Conservation (phyloP, 768 basidiomycete species). For the Kwoniella pini region DNA sequence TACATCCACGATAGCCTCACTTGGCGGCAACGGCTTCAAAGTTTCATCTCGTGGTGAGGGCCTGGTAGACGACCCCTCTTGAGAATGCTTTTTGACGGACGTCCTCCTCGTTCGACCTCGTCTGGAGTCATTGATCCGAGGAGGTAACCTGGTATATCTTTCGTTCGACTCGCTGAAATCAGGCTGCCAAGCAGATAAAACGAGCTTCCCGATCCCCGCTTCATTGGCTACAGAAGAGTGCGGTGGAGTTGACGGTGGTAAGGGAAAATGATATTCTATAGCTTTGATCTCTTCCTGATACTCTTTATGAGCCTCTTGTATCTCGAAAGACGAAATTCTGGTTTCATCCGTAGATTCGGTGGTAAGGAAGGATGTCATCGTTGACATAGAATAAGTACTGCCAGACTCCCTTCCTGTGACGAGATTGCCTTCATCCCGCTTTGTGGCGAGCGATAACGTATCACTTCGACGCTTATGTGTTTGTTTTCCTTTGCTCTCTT, state of each 20-base stretch:
- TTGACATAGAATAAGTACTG: slow-evolving; percentile 12
- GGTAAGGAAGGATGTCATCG: slow-evolving; percentile 8
- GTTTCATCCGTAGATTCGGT: slow-evolving; percentile 11
- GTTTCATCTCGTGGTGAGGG: background rate
- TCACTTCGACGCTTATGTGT: background rate
- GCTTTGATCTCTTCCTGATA: slow-evolving; percentile 12
- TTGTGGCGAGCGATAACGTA: too few relatives aligned
- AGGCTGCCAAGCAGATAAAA: too few relatives aligned
- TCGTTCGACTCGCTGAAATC: background rate
- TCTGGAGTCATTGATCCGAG: background rate
- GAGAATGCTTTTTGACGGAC: background rate
- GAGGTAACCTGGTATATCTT: slow-evolving; percentile 14
- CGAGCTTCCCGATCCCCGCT: too few relatives aligned
- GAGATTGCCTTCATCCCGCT: too few relatives aligned
- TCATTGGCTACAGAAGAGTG: too few relatives aligned
- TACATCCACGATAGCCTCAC: background rate
- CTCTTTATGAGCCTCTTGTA: slow-evolving; percentile 22
- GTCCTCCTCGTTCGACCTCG: background rate
- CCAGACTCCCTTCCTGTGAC: too few relatives aligned
- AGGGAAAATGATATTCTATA: slow-evolving; percentile 12
- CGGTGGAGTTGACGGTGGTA: background rate
- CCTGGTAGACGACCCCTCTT: background rate
- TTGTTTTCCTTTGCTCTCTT: background rate
- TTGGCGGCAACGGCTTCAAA: background rate
- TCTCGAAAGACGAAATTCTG: slow-evolving; percentile 19